Evolutionary conservation across 345 rosid species (phyloP).

Genomic region (Laguncularia racemosa): DNA sequence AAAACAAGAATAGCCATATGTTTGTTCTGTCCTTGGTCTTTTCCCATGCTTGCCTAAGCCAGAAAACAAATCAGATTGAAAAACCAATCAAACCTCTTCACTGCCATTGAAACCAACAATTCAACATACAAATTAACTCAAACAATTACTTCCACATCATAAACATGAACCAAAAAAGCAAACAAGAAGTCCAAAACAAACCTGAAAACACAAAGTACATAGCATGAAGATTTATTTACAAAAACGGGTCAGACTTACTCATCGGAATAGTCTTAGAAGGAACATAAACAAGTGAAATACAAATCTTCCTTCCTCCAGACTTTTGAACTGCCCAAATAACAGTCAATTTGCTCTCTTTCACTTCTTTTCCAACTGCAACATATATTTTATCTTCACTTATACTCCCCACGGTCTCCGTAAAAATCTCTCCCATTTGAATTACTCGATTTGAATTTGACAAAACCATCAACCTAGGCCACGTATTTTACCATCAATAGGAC

Average conservation of each 20-base stretch:
- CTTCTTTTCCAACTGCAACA: conserved; percentile 28
- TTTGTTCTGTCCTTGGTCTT: too few relatives aligned
- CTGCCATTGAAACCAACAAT: too few relatives aligned
- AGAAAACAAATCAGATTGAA: too few relatives aligned
- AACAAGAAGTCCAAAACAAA: neutral
- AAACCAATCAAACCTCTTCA: too few relatives aligned
- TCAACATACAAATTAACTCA: too few relatives aligned
- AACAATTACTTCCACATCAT: too few relatives aligned
- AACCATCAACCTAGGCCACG: too few relatives aligned
- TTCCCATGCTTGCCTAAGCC: too few relatives aligned
- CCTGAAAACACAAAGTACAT: neutral
- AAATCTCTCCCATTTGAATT: neutral
- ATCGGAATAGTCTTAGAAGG: conserved; percentile 59
- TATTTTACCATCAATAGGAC: too few relatives aligned
- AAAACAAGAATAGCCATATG: too few relatives aligned
- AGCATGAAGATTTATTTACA: neutral
- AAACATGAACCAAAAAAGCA: too few relatives aligned
- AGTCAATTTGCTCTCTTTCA: conserved; percentile 19
- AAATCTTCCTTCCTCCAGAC: conserved; percentile 45
- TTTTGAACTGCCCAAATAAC: conserved; percentile 28
- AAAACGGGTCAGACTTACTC: conserved; percentile 31
- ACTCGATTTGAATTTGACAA: too few relatives aligned
- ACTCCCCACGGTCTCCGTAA: conserved; percentile 6
- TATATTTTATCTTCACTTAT: conserved; percentile 25
- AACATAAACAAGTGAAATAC: conserved; percentile 65